Evolutionary conservation across 441 rosid genomes (phyloP), one percentile per base, ranked within the genome.

Genomic region (Gossypium lobatum): DNA sequence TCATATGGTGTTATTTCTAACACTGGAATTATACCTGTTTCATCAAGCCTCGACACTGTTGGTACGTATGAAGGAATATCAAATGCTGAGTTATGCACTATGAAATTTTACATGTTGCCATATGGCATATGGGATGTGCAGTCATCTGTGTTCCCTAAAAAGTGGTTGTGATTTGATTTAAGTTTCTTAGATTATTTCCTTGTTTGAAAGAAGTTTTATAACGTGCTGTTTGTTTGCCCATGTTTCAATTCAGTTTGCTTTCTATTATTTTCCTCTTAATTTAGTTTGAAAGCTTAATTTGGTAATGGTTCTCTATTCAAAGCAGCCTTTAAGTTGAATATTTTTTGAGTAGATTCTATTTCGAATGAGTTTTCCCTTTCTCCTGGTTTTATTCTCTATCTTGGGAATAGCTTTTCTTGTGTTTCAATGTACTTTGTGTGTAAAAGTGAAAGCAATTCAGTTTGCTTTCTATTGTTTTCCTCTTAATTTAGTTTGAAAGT

Each of bases 21-120:
- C 26, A 13, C 67, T 0, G 98, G 97, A 64, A 66, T 84, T 72
- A 18, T 95, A 76, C 93, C 95, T 64, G 83, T 89, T 72, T 89
- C 98, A 17, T 64, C 90, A 26, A 92, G 94, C 77, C 90, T 95
- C 64, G 99, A 92, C 72, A 80, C 97, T 80, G 87, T 93, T 74
- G 99, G 99, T 95, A 88, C 68, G 95, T 46, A 65, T 75, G 26
- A 26, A 54, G 23, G 23, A 52, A 60, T 68, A 16, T 9, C 39
- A 28, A 60, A 46, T 63, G 21, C 55, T 17, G 3, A 18, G 48
- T 64, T 64, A 77, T n/a, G 11, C 23, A 23, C 25, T 67, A 50
- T 50, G 26, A 25, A 67, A 5, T 42, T 67, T 48, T 26, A 11
- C 14, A n/a, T 25, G n/a, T 16, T 66, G 11, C 11, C 42, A 3